phyloP scores from a whole-genome alignment of 2,329 filamentous ascomycete genomes.

The Coleophoma cylindrospora region DNA sequence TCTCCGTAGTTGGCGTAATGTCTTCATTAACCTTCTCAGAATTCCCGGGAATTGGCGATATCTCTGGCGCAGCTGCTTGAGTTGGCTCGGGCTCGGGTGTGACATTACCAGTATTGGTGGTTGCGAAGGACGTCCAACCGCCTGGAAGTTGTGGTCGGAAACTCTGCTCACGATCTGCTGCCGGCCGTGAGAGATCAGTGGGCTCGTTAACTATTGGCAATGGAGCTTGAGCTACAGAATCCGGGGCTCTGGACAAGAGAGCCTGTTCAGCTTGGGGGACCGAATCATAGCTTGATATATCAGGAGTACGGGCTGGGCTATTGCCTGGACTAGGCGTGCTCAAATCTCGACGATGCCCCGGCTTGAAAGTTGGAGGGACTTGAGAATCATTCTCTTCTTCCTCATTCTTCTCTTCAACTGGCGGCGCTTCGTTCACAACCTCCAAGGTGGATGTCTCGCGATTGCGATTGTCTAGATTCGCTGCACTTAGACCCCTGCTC shows the following conservation, averaged over 20 bases:
- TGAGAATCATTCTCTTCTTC: neutral
- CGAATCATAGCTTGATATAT: constrained; percentile 37
- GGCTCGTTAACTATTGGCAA: constrained; percentile 4
- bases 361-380: constrained; percentile 34
- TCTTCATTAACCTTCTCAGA: constrained; percentile 10
- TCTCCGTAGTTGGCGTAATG: constrained; percentile 19
- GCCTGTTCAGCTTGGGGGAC: constrained; percentile 36
- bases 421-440: constrained; percentile 33
- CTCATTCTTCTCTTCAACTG: neutral
- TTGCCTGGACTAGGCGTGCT: constrained; percentile 53
- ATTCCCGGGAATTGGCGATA: neutral
- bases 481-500: constrained; percentile 42
- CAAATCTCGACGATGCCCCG: constrained; percentile 51
- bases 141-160: constrained; percentile 25
- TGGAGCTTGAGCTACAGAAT: constrained; percentile 4
- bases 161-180: constrained; percentile 17
- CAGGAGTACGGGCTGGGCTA: constrained; percentile 55
- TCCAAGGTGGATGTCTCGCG: constrained; percentile 43
- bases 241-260: constrained; percentile 32
- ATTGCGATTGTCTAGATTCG: constrained; percentile 20
- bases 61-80: constrained; percentile 4
- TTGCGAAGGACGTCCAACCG: constrained; percentile 25
- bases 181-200: constrained; percentile 12
- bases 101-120: constrained; percentile 7
- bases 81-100: neutral